Evolutionary conservation across 805 yeast species (phyloP), one percentile per base, ranked within the genome.

Genomic region (Peterozyma toletana): DNA sequence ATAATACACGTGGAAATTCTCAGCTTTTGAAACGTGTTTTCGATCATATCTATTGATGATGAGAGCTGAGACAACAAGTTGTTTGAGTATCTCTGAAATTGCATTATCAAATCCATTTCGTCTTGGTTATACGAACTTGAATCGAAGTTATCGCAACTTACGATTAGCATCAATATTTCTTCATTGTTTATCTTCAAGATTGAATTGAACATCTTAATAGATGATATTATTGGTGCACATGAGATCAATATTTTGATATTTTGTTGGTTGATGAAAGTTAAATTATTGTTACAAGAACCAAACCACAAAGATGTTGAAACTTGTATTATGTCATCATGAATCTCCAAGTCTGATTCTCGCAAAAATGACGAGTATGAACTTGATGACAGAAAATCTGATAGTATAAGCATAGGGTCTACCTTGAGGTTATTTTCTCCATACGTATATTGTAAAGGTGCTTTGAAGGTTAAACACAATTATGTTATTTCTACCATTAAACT

Each of bases 241-340:
- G 35, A 36, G 15, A 44, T 33, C 5, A 44, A 29, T 3, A 40
- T 37, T 21, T 36, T 36, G 29, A 44, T 34, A 5, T 31, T 27
- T 36, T 37, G 44, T 33, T 44, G 41, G 5, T 15, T 30, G n/a
- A 40, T 11, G 15, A 37, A 29, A 9, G 11, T 30, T 13, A 18
- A 21, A 1, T 33, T 33, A 15, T 14, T 30, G 29, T 11, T 18
- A 11, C 35, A 31, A 35, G 33, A 35, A 10, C 47, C 47, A 30
- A 40, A 44, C 18, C 33, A 44, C 13, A 44, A 33, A 21, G 37
- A 21, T 10, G 41, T 40, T 4, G 30, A 36, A 11, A 44, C 13
- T 27, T 37, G 45, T 29, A 14, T 38, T n/a, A 17, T 14, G 11
- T 11, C 10, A 10, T 15, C 30, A n/a, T 3, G n/a, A 17, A n/a